Base-by-base conservation (phyloP, 2,329 filamentous ascomycete genomes). In the Colletotrichum liaoningense region DNA sequence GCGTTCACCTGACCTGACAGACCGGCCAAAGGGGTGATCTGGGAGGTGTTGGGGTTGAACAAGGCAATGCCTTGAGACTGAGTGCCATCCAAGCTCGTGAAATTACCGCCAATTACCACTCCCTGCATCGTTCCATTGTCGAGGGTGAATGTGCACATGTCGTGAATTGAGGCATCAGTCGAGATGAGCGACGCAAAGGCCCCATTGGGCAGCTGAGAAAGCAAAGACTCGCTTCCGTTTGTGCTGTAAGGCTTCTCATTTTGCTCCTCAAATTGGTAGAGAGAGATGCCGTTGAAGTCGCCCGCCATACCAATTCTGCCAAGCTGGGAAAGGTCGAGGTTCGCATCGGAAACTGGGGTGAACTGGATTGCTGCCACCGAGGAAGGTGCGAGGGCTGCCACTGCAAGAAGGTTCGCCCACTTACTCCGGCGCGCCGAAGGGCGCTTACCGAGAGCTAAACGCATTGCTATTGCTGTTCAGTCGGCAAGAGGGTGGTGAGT, bases 101-200 rank as follows among this genome's bases (percentile, higher is more conserved):
- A 99, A 85, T 98, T 98, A 60, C 97, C 97, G 69, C 94, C 97
- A 19, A 99, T 89, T 60, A 98, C 89, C 33, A 98, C 90, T 54
- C 93, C 93, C n/a, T 89, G 87, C 69, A 93, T 84, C 6, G 87
- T 88, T 76, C 93, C 93, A 81, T 94, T 89, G 70, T 88, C 87
- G 77, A 88, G 84, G 64, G 91, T 87, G 78, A 96, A 94, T 24
- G 93, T 86, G 85, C 97, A 99, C 93, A 99, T 97, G 76, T 94
- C 89, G 79, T 92, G 89, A 79, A 99, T 98, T 62, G 93, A 91
- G 71, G 93, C 95, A 83, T 98, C 95, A 57, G 95, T 93, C 54
- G 91, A 88, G 66, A 93, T 90, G 62, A 98, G 85, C 22, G 91
- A 90, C 24, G 92, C 88, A 77, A 98, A 94, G 33, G 92, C 91